Conservation (phyloP, 23 red algal species). For the Gracilaria gracilis region DNA sequence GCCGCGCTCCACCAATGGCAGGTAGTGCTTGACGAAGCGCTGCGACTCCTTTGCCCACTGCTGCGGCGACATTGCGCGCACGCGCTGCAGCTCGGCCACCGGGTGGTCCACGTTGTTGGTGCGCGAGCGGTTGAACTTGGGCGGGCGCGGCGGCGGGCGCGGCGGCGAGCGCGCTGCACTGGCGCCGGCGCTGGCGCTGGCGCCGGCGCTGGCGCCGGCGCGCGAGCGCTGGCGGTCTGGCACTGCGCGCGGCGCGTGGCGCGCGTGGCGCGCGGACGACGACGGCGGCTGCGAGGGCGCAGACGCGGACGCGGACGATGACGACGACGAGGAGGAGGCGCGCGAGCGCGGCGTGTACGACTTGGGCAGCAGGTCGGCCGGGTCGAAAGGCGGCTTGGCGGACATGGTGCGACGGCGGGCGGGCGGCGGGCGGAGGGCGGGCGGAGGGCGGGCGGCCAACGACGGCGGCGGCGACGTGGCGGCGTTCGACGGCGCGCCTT, state of each 20-base stretch:
- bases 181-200: too few relatives aligned
- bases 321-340: too few relatives aligned
- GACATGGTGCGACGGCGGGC: neutral
- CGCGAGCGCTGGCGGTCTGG: conserved; percentile 9
- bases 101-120: neutral
- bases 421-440: neutral
- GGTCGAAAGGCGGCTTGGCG: neutral
- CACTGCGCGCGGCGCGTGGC: neutral
- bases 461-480: neutral
- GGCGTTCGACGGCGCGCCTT: neutral
- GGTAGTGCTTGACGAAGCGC: conserved; percentile 3
- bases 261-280: neutral
- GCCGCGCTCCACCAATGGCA: neutral
- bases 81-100: neutral
- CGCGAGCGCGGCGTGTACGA: neutral
- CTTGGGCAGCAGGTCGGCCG: conserved; percentile 11
- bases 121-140: conserved; percentile 4
- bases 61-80: neutral
- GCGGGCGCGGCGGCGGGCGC: neutral
- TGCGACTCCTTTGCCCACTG: neutral
- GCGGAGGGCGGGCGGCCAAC: neutral
- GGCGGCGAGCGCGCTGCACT: neutral
- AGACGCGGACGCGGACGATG: too few relatives aligned
- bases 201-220: neutral
- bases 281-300: too few relatives aligned